Evolutionary conservation across 805 yeast species (phyloP).

Genomic region (Isabelozyma heimii): DNA sequence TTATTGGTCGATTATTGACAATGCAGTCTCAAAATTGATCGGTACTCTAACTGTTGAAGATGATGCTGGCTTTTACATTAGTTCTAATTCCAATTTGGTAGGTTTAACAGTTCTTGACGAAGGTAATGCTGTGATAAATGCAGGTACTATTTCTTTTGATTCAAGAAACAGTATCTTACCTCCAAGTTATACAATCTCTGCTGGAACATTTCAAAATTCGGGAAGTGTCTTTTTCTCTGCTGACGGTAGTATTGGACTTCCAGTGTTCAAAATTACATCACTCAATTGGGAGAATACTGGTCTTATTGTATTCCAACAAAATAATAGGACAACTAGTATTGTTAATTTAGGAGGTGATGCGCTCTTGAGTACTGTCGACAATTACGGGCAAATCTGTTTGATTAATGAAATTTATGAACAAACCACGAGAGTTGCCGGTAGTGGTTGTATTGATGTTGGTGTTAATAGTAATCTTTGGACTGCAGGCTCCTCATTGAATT

Average conservation of each 20-base stretch:
- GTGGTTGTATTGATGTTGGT: constrained; percentile 23
- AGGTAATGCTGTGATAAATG: constrained; percentile 10
- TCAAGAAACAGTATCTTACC: constrained; percentile 8
- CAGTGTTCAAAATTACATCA: constrained; percentile 10
- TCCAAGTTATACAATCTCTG: constrained; percentile 9
- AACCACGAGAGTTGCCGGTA: constrained; percentile 17
- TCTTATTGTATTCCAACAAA: constrained; percentile 17
- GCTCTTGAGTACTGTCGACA: constrained; percentile 1
- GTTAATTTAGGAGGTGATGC: constrained; percentile 11
- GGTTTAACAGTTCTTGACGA: constrained; percentile 10
- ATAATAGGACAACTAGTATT: constrained; percentile 15
- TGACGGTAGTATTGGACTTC: constrained; percentile 6
- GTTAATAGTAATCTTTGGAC: constrained; percentile 10
- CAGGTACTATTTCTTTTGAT: constrained; percentile 18
- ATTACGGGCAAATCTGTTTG: constrained; percentile 27
- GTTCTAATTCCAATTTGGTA: constrained; percentile 7
- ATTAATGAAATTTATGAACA: constrained; percentile 18
- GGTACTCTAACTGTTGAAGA: constrained; percentile 8
- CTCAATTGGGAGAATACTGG: constrained; percentile 13
- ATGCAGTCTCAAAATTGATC: constrained; percentile 6
- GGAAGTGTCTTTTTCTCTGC: constrained; percentile 15
- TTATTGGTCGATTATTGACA: constrained; percentile 15
- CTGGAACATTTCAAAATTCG: constrained; percentile 10
- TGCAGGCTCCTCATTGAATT: constrained; percentile 11
- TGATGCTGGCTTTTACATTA: constrained; percentile 14